These are phyloP conservation scores for Millerozyma miso DNA, from an alignment of 805 yeast species.

Conservation along the genomic window DNA sequence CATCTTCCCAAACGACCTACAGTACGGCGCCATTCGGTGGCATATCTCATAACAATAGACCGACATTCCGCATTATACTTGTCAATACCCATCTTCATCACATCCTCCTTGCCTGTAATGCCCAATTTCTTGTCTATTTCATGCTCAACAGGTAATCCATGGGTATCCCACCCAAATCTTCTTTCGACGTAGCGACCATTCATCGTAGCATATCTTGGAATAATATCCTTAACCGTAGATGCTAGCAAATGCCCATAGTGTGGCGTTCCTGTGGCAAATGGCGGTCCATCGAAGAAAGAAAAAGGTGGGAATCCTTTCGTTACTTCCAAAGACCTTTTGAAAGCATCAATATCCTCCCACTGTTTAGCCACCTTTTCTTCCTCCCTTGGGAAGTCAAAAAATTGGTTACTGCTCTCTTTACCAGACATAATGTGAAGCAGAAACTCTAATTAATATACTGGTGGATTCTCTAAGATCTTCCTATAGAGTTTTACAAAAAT, in stretches of 20 bases:
- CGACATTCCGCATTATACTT: constrained; percentile 94
- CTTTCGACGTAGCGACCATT: constrained; percentile 94
- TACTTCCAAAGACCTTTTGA: constrained; percentile 76
- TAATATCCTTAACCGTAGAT: constrained; percentile 94
- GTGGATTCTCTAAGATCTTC: constrained; percentile 2
- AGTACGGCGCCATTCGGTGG: constrained; percentile 90
- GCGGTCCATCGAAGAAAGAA: constrained; percentile 98
- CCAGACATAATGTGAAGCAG: constrained; percentile 14
- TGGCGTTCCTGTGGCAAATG: constrained; percentile 99
- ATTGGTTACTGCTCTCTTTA: constrained; percentile 13
- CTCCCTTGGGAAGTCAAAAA: constrained; percentile 78
- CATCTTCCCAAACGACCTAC: constrained; percentile 96
- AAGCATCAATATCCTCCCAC: constrained; percentile 95
- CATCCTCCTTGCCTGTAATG: constrained; percentile 90
- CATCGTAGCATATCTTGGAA: constrained; percentile 97
- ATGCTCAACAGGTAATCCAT: constrained; percentile 97
- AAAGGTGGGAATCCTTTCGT: constrained; percentile 84
- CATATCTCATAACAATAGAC: constrained; percentile 95
- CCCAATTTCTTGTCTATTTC: constrained; percentile 97
- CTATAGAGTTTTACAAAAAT: background rate
- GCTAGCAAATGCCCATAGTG: constrained; percentile 98
- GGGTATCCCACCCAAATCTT: constrained; percentile 99
- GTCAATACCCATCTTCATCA: constrained; percentile 87
- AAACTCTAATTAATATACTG: background rate
- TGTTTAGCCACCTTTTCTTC: constrained; percentile 76